Evolutionary conservation across 139 green algal genomes (phyloP), one percentile per base, ranked within the genome.

Genomic region (Pleodorina starrii): DNA sequence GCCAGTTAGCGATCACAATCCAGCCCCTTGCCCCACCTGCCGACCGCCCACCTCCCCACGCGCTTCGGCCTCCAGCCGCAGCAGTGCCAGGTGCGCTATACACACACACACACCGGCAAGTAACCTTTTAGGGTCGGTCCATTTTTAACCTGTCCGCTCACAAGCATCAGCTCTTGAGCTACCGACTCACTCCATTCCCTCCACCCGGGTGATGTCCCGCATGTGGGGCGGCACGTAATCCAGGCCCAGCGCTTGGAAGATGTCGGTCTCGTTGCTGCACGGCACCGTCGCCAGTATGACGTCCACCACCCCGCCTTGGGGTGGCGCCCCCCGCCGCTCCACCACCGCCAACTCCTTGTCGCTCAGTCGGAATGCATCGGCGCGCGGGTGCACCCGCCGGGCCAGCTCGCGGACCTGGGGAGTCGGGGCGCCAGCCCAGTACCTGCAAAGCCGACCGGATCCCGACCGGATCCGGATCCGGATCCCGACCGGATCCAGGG

Each of bases 141-240:
- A n/a, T n/a, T n/a, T n/a, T n/a, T n/a, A n/a, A n/a, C n/a, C n/a
- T n/a, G n/a, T n/a, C n/a, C n/a, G n/a, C n/a, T n/a, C n/a, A n/a
- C n/a, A n/a, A n/a, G n/a, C n/a, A n/a, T n/a, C n/a, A n/a, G n/a
- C n/a, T n/a, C n/a, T n/a, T n/a, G n/a, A n/a, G n/a, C n/a, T n/a
- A n/a, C n/a, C n/a, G n/a, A n/a, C n/a, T n/a, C n/a, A n/a, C n/a
- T n/a, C n/a, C n/a, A n/a, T n/a, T n/a, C n/a, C n/a, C 35, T 76
- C 68, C 40, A 80, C 72, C 1, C 72, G 72, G 23, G 57, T 73
- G 43, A 87, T 68, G 69, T 84, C 54, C 6, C 92, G 74, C 93
- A 95, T 90, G 36, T 91, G 87, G 5, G 91, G 90, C 6, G 93
- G 93, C 23, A 95, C 90, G 76, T 95, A 94, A 19, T 38, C 48